A percentile compares a stretch with the other conserved stretches of the same genome.
phyloP scores from a whole-genome alignment of 2,329 filamentous ascomycete genomes.

The Diaporthe eres region DNA sequence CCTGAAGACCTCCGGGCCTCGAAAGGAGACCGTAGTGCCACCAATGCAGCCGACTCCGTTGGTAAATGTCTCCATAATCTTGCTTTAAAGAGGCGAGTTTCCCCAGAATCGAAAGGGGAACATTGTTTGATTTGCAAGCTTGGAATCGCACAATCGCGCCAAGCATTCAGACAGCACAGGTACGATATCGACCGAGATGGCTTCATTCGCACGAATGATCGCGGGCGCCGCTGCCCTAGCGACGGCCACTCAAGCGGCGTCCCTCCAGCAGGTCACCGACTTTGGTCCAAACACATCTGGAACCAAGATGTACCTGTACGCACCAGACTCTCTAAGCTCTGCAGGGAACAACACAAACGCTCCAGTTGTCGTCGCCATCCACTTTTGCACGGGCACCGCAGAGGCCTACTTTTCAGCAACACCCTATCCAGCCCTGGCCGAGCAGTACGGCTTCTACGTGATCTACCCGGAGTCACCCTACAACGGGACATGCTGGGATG shows the following conservation, averaged over 20 bases:
- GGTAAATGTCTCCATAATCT: neutral
- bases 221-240: constrained; percentile 44
- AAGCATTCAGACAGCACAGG: neutral
- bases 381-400: constrained; percentile 49
- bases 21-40: neutral
- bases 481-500: constrained; percentile 70
- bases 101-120: neutral
- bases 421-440: constrained; percentile 67
- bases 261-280: constrained; percentile 48
- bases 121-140: neutral
- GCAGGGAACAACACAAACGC: constrained; percentile 51
- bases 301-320: constrained; percentile 51
- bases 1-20: constrained; percentile 6
- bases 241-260: constrained; percentile 43
- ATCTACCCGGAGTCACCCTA: constrained; percentile 61
- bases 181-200: constrained; percentile 41
- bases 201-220: constrained; percentile 42
- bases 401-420: constrained; percentile 65
- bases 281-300: constrained; percentile 48
- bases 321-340: constrained; percentile 53
- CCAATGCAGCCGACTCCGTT: neutral
- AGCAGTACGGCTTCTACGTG: constrained; percentile 68
- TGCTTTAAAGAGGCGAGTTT: neutral
- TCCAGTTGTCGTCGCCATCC: constrained; percentile 66
- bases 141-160: neutral